Conservation (phyloP, 208 protist genomes). For the Leishmania tarentolae region DNA sequence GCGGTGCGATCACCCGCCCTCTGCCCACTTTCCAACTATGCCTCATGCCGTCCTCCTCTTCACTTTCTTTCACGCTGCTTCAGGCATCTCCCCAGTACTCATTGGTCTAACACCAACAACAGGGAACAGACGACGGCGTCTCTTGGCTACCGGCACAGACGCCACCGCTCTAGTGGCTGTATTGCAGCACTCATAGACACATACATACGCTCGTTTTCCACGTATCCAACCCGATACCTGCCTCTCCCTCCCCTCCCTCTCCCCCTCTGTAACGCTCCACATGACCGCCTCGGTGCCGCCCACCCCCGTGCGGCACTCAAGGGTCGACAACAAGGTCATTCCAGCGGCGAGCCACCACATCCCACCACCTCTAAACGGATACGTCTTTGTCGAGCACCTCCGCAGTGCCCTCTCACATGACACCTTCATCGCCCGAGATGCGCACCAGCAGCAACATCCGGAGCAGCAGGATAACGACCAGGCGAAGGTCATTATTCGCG, state of each 20-base stretch:
- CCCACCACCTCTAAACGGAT: constrained; percentile 50
- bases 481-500: constrained; percentile 54
- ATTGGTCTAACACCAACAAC: not conserved
- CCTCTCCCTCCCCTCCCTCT: not conserved
- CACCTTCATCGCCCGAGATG: constrained; percentile 47
- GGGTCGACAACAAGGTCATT: constrained; percentile 6
- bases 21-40: not conserved
- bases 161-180: not conserved
- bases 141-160: not conserved
- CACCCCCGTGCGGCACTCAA: not conserved
- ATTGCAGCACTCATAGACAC: constrained; percentile 5
- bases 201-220: not conserved
- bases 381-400: constrained; percentile 51
- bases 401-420: constrained; percentile 58
- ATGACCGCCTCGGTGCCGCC: not conserved
- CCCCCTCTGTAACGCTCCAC: not conserved
- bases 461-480: constrained; percentile 2
- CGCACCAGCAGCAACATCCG: not conserved
- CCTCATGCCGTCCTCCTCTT: not conserved
- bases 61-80: not conserved
- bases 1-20: not conserved
- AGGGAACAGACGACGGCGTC: not conserved
- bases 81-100: not conserved
- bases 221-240: not conserved
- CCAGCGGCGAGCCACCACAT: constrained; percentile 33